Percentiles rank a stretch among this genome's conserved stretches.
Conservation (phyloP, 208 protist genomes). For the Acanthamoeba lenticulata region DNA sequence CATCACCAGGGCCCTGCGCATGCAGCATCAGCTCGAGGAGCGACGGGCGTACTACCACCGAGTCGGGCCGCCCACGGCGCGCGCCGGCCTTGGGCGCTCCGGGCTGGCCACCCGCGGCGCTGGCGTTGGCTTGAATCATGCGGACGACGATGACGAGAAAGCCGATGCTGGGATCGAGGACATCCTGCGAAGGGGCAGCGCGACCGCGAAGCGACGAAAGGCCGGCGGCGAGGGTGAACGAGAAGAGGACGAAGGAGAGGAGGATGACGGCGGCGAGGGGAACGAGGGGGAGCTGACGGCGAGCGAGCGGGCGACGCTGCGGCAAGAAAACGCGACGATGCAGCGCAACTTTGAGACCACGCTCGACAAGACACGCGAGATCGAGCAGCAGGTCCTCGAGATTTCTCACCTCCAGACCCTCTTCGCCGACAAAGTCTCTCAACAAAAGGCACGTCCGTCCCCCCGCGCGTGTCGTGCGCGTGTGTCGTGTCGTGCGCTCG, state of each 20-base stretch:
- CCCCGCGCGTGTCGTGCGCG: background rate
- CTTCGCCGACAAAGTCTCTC: background rate
- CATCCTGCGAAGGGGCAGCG: no score
- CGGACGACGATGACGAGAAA: no score
- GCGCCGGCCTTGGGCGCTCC: background rate
- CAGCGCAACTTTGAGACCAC: constrained; percentile 26
- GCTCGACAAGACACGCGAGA: constrained; percentile 12
- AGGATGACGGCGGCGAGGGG: background rate
- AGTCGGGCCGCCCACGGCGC: background rate
- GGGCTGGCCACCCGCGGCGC: no score
- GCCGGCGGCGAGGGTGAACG: no score
- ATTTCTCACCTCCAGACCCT: background rate
- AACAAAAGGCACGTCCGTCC: constrained; percentile 12
- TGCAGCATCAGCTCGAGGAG: constrained; percentile 28
- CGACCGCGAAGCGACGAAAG: background rate
- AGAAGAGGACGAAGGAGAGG: background rate
- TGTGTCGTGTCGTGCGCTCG: background rate
- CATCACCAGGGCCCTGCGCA: background rate
- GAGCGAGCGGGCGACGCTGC: background rate
- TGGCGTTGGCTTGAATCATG: no score
- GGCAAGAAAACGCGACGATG: constrained; percentile 23
- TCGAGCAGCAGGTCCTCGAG: constrained; percentile 49
- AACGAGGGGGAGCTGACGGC: background rate
- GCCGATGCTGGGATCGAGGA: no score
- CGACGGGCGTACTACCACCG: background rate